Base-by-base conservation (phyloP, 495 filamentous ascomycete species). In the Arthonia radiata region DNA sequence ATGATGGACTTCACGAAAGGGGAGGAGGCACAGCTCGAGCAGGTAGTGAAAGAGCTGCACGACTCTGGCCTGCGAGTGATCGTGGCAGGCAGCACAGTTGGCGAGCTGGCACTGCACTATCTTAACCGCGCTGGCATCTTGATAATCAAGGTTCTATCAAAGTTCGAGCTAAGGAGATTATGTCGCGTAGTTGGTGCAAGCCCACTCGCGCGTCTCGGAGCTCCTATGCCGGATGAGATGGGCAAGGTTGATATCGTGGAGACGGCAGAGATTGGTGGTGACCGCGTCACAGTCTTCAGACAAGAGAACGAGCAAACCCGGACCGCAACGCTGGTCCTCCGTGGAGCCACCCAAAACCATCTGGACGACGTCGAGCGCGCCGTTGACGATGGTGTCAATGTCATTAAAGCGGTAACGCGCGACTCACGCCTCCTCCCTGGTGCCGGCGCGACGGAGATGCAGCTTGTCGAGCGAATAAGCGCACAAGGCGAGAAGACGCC, bases 181-280 rank as follows among this genome's bases (percentile, higher is more conserved):
- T 99, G 89, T 62, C 69, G 86, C 26, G 89, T 99, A 17, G 82
- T 99, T 17, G 86, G 89, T 28, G 89, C 86, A 23, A 92, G 81
- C 2, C 89, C 89, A 5, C 64, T 99, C 29, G 89, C 89, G 18
- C 71, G 89, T 38, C 63, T 99, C 26, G 89, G 89, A 29, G 89
- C 89, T 5, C 89, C 89, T 15, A 99, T 99, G 89, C 89, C 89
- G 14, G 89, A 99, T 40, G 89, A 99, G 60, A 94, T 93, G 81
- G 89, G 89, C 35, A 71, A 48, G 35, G 60, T 94, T 32, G 89
- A 99, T 50, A 50, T 99, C 15, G 83, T 99, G 12, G 89, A 94
- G 62, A 99, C 89, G 4, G 64, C 83, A 24, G 89, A 99, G 52
- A 94, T 99, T 46, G 89, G 89, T 31, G 89, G 89, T 42, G 89